phyloP scores from a whole-genome alignment of 768 basidiomycete genomes.

The Fistulinella prunicolor region DNA sequence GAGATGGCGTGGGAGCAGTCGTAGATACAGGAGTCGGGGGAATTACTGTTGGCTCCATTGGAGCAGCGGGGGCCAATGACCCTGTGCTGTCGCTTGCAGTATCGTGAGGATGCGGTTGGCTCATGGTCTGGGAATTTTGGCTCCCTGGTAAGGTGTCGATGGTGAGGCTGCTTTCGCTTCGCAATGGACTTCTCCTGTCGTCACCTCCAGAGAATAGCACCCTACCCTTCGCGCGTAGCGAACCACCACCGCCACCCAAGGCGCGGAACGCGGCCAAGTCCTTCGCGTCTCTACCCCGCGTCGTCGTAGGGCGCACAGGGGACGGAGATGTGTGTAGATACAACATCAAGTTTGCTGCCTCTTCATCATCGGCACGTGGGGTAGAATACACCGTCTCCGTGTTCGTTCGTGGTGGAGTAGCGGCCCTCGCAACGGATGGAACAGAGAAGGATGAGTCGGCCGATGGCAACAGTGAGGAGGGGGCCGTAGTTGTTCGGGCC shows the following conservation, averaged over 20 bases:
- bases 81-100: conserved; percentile 11
- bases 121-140: conserved; percentile 22
- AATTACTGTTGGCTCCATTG: conserved; percentile 31
- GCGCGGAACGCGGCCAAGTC: conserved; percentile 58
- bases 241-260: conserved; percentile 40
- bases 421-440: conserved; percentile 22
- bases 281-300: conserved; percentile 42
- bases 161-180: conserved; percentile 28
- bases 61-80: conserved; percentile 24
- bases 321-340: conserved; percentile 85
- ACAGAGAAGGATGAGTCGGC: conserved; percentile 39
- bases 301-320: conserved; percentile 60
- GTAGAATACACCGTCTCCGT: conserved; percentile 41
- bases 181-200: conserved; percentile 23
- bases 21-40: conserved; percentile 34
- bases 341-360: conserved; percentile 84
- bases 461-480: conserved; percentile 38
- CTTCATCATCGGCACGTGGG: conserved; percentile 61
- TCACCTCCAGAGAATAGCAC: conserved; percentile 61
- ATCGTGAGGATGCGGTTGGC: conserved; percentile 19
- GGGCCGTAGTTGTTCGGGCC: conserved; percentile 46
- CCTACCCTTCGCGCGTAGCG: conserved; percentile 59
- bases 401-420: conserved; percentile 35
- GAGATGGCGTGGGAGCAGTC: conserved; percentile 21
- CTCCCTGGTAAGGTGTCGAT: conserved; percentile 25